Conservation (phyloP, 345 rosid species). For the Eutrema yunnanense region DNA sequence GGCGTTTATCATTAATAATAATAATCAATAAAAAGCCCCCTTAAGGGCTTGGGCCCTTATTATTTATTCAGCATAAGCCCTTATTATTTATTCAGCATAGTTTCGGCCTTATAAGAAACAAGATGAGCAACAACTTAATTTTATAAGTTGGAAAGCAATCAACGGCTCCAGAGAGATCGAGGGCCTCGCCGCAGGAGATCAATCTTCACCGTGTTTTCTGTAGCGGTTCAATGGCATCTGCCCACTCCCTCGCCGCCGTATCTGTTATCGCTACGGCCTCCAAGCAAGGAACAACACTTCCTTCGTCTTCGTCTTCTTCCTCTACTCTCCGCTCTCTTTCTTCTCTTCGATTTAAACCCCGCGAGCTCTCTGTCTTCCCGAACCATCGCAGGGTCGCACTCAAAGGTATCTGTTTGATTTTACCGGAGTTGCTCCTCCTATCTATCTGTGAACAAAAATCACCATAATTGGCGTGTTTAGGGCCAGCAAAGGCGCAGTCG, state of each 20-base stretch:
- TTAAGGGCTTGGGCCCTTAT: not conserved
- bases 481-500: slow-evolving; percentile 50
- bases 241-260: slow-evolving; percentile 46
- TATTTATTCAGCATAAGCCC: not conserved
- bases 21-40: no score
- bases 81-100: not conserved
- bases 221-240: slow-evolving; percentile 48
- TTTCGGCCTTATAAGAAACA: no score
- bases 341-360: slow-evolving; percentile 30
- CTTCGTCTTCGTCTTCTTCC: slow-evolving; percentile 22
- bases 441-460: no score
- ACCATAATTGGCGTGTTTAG: not conserved
- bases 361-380: slow-evolving; percentile 29
- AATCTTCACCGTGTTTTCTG: not conserved
- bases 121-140: no score
- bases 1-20: no score
- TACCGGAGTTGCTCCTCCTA: not conserved
- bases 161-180: not conserved
- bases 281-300: slow-evolving; percentile 9
- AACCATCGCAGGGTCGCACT: slow-evolving; percentile 25
- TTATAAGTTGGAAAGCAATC: not conserved
- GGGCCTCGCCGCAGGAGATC: not conserved
- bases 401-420: slow-evolving; percentile 29
- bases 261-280: slow-evolving; percentile 40
- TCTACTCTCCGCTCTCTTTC: slow-evolving; percentile 26